Percentiles rank a stretch among this genome's conserved stretches.
phyloP scores from a whole-genome alignment of 352 stramenopile species.

The Pythium rhizo-oryzae region DNA sequence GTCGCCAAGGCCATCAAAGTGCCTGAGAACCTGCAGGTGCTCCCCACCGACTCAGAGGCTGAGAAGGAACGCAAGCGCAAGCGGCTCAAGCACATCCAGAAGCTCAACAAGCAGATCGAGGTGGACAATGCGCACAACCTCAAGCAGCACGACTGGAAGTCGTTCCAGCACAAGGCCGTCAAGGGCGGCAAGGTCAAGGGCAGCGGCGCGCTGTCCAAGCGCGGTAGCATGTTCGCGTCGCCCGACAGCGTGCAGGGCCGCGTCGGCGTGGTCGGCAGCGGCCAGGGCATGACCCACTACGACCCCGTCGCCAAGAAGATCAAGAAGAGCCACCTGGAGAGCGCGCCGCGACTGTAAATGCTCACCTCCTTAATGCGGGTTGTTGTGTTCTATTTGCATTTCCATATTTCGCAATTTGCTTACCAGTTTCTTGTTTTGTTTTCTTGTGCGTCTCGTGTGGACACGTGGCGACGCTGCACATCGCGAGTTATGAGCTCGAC shows the following conservation, averaged over 20 bases:
- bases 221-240: constrained; percentile 91
- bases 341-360: constrained; percentile 22
- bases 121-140: constrained; percentile 84
- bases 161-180: constrained; percentile 81
- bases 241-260: constrained; percentile 81
- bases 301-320: constrained; percentile 68
- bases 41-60: constrained; percentile 81
- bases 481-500: not conserved
- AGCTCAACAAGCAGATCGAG: constrained; percentile 85
- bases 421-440: constrained; percentile 2
- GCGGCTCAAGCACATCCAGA: constrained; percentile 82
- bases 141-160: constrained; percentile 87
- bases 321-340: constrained; percentile 38
- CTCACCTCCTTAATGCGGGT: not conserved
- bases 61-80: constrained; percentile 89
- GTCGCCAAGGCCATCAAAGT: constrained; percentile 81
- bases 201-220: constrained; percentile 75
- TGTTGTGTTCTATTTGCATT: not conserved
- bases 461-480: too few relatives aligned
- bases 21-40: constrained; percentile 83
- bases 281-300: constrained; percentile 87
- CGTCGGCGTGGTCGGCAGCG: constrained; percentile 89
- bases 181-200: constrained; percentile 75
- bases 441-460: too few relatives aligned
- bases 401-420: constrained; percentile 6